Evolutionary conservation across 768 basidiomycete genomes (phyloP).

Genomic region (Calocybe indica): DNA sequence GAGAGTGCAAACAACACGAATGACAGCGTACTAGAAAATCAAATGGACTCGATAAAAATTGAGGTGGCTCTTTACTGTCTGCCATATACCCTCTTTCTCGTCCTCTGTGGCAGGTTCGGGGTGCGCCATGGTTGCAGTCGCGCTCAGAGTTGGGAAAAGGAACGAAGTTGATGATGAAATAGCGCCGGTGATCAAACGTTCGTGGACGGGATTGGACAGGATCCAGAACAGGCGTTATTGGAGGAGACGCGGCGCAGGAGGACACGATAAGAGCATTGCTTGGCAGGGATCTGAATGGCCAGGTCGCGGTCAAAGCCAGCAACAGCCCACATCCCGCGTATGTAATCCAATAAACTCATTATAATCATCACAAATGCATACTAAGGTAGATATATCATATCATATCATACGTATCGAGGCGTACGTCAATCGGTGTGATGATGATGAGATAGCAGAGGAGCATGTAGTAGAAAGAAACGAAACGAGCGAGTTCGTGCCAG

Average conservation of each 20-base stretch:
- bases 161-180: not conserved
- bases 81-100: not conserved
- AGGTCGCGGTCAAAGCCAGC: too few relatives aligned
- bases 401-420: too few relatives aligned
- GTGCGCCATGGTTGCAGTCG: not conserved
- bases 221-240: too few relatives aligned
- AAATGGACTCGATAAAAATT: constrained; percentile 1
- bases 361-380: too few relatives aligned
- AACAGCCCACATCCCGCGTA: too few relatives aligned
- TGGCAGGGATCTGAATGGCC: too few relatives aligned
- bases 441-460: constrained; percentile 9
- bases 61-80: not conserved
- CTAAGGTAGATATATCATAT: too few relatives aligned
- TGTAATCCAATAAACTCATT: too few relatives aligned
- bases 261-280: too few relatives aligned
- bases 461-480: too few relatives aligned
- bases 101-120: not conserved
- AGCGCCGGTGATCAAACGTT: not conserved
- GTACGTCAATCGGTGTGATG: constrained; percentile 12
- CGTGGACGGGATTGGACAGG: too few relatives aligned
- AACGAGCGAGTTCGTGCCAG: not conserved
- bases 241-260: too few relatives aligned
- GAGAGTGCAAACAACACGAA: not conserved
- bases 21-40: not conserved
- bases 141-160: not conserved